Percentiles rank a stretch among this genome's conserved stretches.
phyloP scores from a whole-genome alignment of 208 protist species.

The Acanthamoeba polyphaga region DNA sequence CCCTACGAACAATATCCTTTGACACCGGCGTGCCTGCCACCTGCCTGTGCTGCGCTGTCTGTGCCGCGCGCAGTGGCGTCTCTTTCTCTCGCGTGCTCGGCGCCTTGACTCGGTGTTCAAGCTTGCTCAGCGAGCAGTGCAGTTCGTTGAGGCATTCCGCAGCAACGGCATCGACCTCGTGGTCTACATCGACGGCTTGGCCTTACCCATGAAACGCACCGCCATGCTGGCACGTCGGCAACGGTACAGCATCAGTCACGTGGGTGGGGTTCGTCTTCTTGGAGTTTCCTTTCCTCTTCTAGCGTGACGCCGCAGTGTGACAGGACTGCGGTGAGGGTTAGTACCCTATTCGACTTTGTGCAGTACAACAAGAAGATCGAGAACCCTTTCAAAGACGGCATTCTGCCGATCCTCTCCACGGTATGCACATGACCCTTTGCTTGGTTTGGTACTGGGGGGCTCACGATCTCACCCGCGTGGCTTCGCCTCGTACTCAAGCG shows the following conservation, averaged over 20 bases:
- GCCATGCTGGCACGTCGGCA: background rate
- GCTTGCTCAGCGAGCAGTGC: background rate
- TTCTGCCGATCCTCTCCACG: slow-evolving; percentile 1
- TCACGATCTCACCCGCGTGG: too few species aligned
- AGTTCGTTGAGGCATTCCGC: slow-evolving; percentile 8
- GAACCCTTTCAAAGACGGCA: slow-evolving; percentile 16
- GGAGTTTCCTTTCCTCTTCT: background rate
- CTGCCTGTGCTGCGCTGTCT: background rate
- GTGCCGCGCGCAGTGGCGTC: background rate
- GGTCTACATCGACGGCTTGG: slow-evolving; percentile 18
- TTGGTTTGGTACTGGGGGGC: too few species aligned
- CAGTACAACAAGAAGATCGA: background rate
- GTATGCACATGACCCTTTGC: background rate
- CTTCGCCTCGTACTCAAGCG: background rate
- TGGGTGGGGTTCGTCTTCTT: background rate
- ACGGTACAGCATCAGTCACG: background rate
- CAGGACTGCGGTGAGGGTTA: background rate
- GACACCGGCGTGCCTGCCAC: background rate
- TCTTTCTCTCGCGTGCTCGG: too few species aligned
- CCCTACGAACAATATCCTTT: slow-evolving; percentile 42
- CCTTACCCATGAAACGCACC: slow-evolving; percentile 1
- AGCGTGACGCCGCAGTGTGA: background rate
- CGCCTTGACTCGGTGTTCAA: background rate
- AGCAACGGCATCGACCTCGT: background rate
- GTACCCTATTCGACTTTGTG: background rate